Base-by-base conservation (phyloP, 1,284 basidiomycete species). In the Cronartium quercuum region DNA sequence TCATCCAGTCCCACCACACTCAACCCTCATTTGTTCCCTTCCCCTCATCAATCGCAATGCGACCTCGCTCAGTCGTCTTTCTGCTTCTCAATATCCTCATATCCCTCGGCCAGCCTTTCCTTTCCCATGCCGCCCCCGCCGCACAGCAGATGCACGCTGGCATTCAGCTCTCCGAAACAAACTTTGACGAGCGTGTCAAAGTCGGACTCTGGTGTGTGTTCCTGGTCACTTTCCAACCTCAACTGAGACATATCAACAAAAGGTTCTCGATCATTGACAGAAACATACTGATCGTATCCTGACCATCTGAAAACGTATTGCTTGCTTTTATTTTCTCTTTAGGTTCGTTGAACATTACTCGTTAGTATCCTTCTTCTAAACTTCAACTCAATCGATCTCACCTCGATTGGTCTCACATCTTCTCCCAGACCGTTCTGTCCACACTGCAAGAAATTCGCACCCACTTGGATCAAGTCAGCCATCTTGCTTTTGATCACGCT, bases 281-380 rank as follows among this genome's bases (percentile, higher is more conserved):
- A 51, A 18, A 13, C n/a, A n/a, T n/a, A n/a, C n/a, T n/a, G n/a
- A n/a, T n/a, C n/a, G n/a, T n/a, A n/a, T n/a, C n/a, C n/a, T n/a
- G n/a, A n/a, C n/a, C 5, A 7, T 12, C 58, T 29, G 15, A 24
- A 3, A 6, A 35, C 44, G 6, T 2, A 58, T 18, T 37, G 2
- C 42, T 24, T 61, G n/a, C 7, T 13, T 18, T n/a, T 57, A 1
- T 64, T 47, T 58, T 57, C 57, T 40, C 13, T n/a, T n/a, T 58
- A 74, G 70, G 63, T 60, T 74, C 42, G 41, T 74, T 62, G 70
- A 74, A 74, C 64, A 41, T 35, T 74, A 42, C 64, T 74, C 70
- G 70, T 74, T 35, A 37, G 70, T 74, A 6, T n/a, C n/a, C n/a
- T 9, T 35, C 9, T n/a, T 37, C 34, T 12, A 21, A 5, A 37